phyloP scores from a whole-genome alignment of 345 rosid species.

The Eutrema heterophyllum region DNA sequence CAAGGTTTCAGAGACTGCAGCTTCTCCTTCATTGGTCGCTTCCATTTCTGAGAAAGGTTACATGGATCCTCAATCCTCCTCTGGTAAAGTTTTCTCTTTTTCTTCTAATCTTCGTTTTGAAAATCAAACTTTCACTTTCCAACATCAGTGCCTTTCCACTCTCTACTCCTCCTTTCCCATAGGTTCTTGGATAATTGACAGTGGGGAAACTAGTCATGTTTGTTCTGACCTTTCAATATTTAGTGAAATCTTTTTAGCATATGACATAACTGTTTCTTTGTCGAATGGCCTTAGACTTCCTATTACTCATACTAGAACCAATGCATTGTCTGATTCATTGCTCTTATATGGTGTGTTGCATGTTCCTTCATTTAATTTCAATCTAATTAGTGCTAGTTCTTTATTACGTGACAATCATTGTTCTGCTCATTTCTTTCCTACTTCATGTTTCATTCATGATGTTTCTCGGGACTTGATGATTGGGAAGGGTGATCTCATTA shows the following conservation, averaged over 20 bases:
- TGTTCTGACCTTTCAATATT: neutral
- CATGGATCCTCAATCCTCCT: neutral
- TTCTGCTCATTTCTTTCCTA: neutral
- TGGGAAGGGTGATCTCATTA: neutral
- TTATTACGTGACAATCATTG: neutral
- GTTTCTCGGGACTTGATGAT: neutral
- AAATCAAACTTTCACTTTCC: neutral
- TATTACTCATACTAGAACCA: neutral
- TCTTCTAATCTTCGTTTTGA: neutral
- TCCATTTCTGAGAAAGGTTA: neutral
- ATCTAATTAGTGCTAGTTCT: neutral
- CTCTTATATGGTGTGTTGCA: neutral
- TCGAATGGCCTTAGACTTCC: neutral
- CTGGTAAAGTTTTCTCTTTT: neutral
- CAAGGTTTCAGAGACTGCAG: no score
- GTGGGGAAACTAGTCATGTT: neutral
- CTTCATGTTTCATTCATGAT: neutral
- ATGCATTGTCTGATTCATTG: neutral
- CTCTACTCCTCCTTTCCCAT: neutral
- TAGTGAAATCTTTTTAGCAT: neutral
- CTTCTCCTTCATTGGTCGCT: neutral
- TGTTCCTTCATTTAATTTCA: neutral
- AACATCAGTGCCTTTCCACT: neutral
- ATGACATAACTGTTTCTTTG: neutral
- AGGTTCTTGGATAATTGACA: neutral